Conservation (phyloP, 495 filamentous ascomycete species). For the Penicillium lividum region DNA sequence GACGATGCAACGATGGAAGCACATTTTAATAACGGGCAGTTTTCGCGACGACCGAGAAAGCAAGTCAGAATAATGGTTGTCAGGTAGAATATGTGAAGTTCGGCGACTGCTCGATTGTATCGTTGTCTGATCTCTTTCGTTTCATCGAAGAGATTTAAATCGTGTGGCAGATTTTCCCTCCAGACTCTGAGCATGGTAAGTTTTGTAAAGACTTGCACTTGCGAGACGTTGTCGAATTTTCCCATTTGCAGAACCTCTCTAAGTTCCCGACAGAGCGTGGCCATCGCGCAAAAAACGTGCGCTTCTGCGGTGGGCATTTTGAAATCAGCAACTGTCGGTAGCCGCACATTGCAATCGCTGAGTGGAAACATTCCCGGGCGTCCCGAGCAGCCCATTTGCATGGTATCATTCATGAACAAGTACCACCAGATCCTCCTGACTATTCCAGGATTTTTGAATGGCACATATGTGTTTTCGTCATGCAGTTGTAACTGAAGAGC, state of each 20-base stretch:
- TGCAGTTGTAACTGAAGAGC: constrained; percentile 22
- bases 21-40: constrained; percentile 14
- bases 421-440: constrained; percentile 23
- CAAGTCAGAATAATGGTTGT: constrained; percentile 16
- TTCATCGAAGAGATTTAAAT: background rate
- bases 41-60: constrained; percentile 17
- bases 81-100: constrained; percentile 22
- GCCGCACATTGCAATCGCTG: constrained; percentile 6
- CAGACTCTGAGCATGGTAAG: background rate
- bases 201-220: background rate
- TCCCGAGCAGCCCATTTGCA: constrained; percentile 19
- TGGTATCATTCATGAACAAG: constrained; percentile 16
- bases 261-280: background rate
- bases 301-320: constrained; percentile 4
- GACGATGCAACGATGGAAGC: constrained; percentile 20
- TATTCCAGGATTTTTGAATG: background rate
- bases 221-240: background rate
- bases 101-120: constrained; percentile 10
- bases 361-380: constrained; percentile 16
- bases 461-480: constrained; percentile 13
- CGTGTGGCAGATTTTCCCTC: background rate
- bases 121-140: background rate
- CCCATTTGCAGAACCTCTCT: background rate
- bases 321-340: constrained; percentile 11
- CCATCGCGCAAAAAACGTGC: background rate